Evolutionary conservation across 139 green algal species (phyloP), one percentile per base, ranked within the genome.

Genomic region (Chlorella vulgaris): DNA sequence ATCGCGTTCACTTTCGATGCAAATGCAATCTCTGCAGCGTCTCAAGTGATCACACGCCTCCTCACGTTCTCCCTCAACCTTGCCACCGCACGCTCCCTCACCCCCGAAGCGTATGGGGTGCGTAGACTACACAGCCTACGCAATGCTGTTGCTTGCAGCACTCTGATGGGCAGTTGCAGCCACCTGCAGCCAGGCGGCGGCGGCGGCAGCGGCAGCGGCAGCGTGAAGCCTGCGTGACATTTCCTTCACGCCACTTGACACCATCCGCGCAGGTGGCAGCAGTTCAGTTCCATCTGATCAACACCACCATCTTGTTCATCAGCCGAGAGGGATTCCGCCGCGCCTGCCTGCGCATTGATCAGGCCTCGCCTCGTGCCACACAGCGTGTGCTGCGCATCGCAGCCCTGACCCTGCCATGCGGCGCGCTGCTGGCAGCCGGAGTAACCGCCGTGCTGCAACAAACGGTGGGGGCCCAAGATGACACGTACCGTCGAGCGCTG

Each of bases 281-380:
- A 2, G 85, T 98, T 2, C 95, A 98, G 83, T 98, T 98, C 76
- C 94, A 97, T 70, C 87, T 98, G 1, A 87, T 98, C 67, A 98
- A 93, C 66, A 95, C 95, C 51, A 92, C 88, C 38, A 95, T 97
- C 61, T 81, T 98, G 28, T 91, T 96, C 60, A 81, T 98, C 1
- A 96, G 90, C 69, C 85, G 95, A 2, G 94, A 98, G 63, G 94
- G 94, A 38, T 91, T 98, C 36, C 86, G 95, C 0, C 73, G 95
- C 7, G 95, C 91, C 6, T 97, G 94, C 71, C 81, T 97, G 51
- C 87, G 93, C 13, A 80, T 93, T 19, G 47, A 75, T 38, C 28
- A 51, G 3, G 15, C 24, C 7, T 24, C 22, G 1, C 40, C 60
- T 13, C 18, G 21, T 28, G 24, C 70, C 28, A 39, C 74, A 4